Conservation (phyloP, 2,329 filamentous ascomycete genomes). For the Colletotrichum aenigma region DNA sequence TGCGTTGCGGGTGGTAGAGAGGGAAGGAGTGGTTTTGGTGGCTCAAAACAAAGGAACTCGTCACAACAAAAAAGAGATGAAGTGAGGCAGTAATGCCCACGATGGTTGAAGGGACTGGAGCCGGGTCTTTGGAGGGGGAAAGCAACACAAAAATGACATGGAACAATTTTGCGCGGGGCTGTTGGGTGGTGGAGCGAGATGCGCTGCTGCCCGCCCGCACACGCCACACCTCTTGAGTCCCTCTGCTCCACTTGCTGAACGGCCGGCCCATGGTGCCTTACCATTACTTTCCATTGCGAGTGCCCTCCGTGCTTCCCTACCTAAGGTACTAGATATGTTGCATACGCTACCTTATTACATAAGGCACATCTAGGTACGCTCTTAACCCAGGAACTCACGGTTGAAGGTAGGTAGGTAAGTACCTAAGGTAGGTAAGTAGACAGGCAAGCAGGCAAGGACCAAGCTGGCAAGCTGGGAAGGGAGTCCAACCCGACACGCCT, state of each 20-base stretch:
- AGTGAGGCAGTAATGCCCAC: slow-evolving; percentile 18
- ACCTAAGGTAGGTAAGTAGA: too few relatives aligned
- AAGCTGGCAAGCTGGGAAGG: not conserved
- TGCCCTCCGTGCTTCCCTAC: not conserved
- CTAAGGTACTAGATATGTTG: not conserved
- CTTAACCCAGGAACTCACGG: not conserved
- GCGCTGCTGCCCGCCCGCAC: not conserved
- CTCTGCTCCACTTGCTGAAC: not conserved
- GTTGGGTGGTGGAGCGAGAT: not conserved
- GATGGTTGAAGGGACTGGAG: slow-evolving; percentile 4
- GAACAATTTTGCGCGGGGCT: slow-evolving; percentile 21
- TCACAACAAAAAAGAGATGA: not conserved
- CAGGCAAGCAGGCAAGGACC: not conserved
- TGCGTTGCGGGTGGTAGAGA: not conserved
- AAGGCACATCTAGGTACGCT: not conserved
- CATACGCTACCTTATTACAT: not conserved
- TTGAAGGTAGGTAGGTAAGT: not conserved
- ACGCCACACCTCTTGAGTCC: not conserved
- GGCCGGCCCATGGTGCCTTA: not conserved
- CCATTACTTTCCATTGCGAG: not conserved
- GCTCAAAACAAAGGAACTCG: slow-evolving; percentile 11
- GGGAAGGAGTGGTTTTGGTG: not conserved
- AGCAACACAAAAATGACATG: slow-evolving; percentile 17
- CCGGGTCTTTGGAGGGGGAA: slow-evolving; percentile 16
- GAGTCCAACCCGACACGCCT: not conserved